A percentile compares a stretch with the other conserved stretches of the same genome.
These are phyloP conservation scores for Atalantia buxifolia DNA, from an alignment of 345 rosid species.

Conservation along the genomic window DNA sequence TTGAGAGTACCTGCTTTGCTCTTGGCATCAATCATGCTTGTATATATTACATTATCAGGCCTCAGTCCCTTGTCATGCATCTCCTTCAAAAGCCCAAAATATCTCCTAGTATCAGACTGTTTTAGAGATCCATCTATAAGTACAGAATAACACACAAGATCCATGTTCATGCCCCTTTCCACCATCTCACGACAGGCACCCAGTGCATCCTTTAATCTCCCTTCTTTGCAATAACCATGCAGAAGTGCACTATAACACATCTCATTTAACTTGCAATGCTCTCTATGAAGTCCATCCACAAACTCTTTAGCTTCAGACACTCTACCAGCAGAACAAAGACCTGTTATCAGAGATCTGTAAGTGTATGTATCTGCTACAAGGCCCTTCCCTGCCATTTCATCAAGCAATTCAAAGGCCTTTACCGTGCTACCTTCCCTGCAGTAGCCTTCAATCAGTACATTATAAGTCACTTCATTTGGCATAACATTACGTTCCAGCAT, in stretches of 20 bases:
- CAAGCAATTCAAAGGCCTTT: slow-evolving; percentile 61
- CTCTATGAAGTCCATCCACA: slow-evolving; percentile 58
- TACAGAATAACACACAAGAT: slow-evolving; percentile 74
- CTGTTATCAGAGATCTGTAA: slow-evolving; percentile 68
- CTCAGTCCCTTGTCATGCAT: slow-evolving; percentile 59
- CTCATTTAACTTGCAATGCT: slow-evolving; percentile 60
- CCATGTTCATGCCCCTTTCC: slow-evolving; percentile 71
- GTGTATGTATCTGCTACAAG: slow-evolving; percentile 83
- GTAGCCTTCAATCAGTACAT: slow-evolving; percentile 78
- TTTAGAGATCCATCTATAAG: slow-evolving; percentile 78
- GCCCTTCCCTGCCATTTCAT: slow-evolving; percentile 67
- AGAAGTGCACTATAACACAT: slow-evolving; percentile 78
- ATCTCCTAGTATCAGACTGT: slow-evolving; percentile 43
- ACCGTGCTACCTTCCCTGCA: slow-evolving; percentile 50
- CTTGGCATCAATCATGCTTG: slow-evolving; percentile 83
- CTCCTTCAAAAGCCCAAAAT: slow-evolving; percentile 54
- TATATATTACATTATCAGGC: slow-evolving; percentile 74
- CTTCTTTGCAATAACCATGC: slow-evolving; percentile 81
- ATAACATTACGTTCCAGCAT: slow-evolving; percentile 52
- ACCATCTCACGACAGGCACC: slow-evolving; percentile 64
- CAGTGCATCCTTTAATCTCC: slow-evolving; percentile 67
- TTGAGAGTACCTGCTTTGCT: slow-evolving; percentile 67
- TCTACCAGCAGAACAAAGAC: slow-evolving; percentile 67
- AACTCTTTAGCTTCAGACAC: slow-evolving; percentile 71
- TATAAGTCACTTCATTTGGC: slow-evolving; percentile 83